Percentiles rank a stretch among this genome's conserved stretches.
Evolutionary conservation across 2,329 filamentous ascomycete species (phyloP).

Genomic region (Botrytis hyacinthi): DNA sequence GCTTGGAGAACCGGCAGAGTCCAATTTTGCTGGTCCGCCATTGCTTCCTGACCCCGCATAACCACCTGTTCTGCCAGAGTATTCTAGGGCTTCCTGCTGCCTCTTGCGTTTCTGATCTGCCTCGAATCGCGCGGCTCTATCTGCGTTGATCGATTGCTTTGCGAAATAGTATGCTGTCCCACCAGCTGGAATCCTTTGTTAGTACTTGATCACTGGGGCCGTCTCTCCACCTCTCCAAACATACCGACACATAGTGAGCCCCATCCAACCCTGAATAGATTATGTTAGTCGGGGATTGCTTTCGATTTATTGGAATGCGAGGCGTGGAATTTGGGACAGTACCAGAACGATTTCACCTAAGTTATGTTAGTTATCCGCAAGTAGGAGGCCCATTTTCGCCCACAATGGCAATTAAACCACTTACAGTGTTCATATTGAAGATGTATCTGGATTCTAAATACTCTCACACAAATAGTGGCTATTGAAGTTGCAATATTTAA

Average conservation of each 20-base stretch:
- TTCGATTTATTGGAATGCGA: constrained; percentile 18
- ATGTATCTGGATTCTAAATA: neutral
- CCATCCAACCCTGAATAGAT: constrained; percentile 74
- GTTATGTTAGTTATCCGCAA: constrained; percentile 24
- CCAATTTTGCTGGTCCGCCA: constrained; percentile 55
- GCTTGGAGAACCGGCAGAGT: constrained; percentile 61
- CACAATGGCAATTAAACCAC: constrained; percentile 33
- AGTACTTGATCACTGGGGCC: constrained; percentile 21
- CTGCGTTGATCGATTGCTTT: constrained; percentile 89
- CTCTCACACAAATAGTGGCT: neutral
- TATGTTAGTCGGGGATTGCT: constrained; percentile 27
- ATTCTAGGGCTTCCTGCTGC: constrained; percentile 54
- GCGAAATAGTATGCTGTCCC: constrained; percentile 94
- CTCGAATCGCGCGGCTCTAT: constrained; percentile 71
- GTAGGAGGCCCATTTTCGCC: neutral
- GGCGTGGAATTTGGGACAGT: constrained; percentile 31
- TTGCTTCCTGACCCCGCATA: constrained; percentile 41
- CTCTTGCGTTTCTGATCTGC: constrained; percentile 60
- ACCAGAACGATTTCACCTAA: constrained; percentile 69
- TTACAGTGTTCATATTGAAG: constrained; percentile 53
- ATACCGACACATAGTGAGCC: constrained; percentile 80
- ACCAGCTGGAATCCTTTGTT: constrained; percentile 58
- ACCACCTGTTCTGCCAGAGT: constrained; percentile 40
- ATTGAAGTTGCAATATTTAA: neutral
- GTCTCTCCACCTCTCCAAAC: constrained; percentile 34